Conservation (phyloP, 768 basidiomycete genomes). For the Trametes maxima region DNA sequence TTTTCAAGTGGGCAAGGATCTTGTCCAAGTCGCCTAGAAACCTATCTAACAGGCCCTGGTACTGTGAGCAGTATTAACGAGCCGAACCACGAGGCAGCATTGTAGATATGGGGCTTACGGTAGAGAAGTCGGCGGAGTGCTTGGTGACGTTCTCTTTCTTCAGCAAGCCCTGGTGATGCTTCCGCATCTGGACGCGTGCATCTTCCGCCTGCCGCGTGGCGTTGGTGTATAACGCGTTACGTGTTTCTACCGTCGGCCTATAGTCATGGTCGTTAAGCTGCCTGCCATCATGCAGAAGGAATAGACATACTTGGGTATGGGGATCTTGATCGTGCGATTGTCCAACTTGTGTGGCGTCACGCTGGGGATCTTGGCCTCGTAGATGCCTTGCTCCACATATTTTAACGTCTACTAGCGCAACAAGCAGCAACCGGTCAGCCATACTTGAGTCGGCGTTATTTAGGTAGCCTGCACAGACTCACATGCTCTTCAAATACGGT, state of each 20-base stretch:
- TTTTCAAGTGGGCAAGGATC: constrained; percentile 63
- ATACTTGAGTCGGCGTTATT: neutral
- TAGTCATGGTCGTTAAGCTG: neutral
- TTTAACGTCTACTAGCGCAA: constrained; percentile 67
- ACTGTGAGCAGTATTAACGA: constrained; percentile 43
- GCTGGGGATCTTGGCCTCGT: constrained; percentile 72
- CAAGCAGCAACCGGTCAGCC: neutral
- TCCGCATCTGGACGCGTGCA: constrained; percentile 72
- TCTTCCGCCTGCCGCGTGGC: constrained; percentile 75
- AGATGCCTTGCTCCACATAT: constrained; percentile 72
- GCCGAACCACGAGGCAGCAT: neutral
- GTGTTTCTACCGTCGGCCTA: constrained; percentile 79
- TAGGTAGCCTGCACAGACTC: constrained; percentile 31
- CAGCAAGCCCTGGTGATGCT: constrained; percentile 63
- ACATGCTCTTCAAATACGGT: constrained; percentile 82
- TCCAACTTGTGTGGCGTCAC: constrained; percentile 75
- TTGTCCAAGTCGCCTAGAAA: constrained; percentile 68
- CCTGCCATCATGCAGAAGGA: neutral
- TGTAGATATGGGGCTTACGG: constrained; percentile 46
- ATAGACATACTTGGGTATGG: constrained; percentile 69
- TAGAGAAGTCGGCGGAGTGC: constrained; percentile 68
- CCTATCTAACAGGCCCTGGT: constrained; percentile 71
- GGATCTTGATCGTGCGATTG: constrained; percentile 71
- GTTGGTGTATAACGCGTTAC: constrained; percentile 53
- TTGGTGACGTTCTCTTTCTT: constrained; percentile 74